These are phyloP conservation scores for Moniliophthora roreri DNA, from an alignment of 1,284 basidiomycete genomes.

Conservation along the genomic window DNA sequence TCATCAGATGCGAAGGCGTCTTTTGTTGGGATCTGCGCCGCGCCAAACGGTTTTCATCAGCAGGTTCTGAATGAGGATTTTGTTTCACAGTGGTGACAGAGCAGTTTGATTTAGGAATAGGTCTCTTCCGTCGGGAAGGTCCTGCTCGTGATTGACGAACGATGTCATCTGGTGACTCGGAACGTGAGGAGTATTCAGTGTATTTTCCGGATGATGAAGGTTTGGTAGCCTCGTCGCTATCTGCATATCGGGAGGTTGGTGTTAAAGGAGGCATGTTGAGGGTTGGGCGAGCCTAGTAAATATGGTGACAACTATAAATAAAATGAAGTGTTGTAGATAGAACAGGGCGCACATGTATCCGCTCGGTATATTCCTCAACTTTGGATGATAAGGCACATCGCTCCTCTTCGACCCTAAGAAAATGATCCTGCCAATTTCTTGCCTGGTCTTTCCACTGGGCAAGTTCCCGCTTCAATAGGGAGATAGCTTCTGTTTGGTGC, in stretches of 20 bases:
- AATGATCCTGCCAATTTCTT: slow-evolving; percentile 74
- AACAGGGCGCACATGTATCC: slow-evolving; percentile 18
- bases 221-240: slow-evolving; percentile 12
- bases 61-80: no score
- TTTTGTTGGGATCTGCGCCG: not conserved
- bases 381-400: slow-evolving; percentile 51
- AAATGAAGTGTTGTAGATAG: slow-evolving; percentile 43
- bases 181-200: not conserved
- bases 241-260: slow-evolving; percentile 24
- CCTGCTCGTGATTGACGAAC: slow-evolving; percentile 5
- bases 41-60: no score
- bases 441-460: slow-evolving; percentile 71
- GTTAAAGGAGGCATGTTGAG: slow-evolving; percentile 21
- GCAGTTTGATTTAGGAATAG: slow-evolving; percentile 5
- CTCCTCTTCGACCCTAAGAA: slow-evolving; percentile 64
- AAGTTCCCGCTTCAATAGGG: slow-evolving; percentile 59
- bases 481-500: slow-evolving; percentile 59
- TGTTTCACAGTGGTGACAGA: no score
- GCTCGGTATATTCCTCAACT: slow-evolving; percentile 47
- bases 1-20: not conserved
- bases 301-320: not conserved
- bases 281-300: slow-evolving; percentile 1
- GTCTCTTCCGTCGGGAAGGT: slow-evolving; percentile 7
- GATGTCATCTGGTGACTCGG: slow-evolving; percentile 3
- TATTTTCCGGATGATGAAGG: not conserved